Evolutionary conservation across 768 basidiomycete species (phyloP), one percentile per base, ranked within the genome.

Genomic region (Boletus eberwhitei): DNA sequence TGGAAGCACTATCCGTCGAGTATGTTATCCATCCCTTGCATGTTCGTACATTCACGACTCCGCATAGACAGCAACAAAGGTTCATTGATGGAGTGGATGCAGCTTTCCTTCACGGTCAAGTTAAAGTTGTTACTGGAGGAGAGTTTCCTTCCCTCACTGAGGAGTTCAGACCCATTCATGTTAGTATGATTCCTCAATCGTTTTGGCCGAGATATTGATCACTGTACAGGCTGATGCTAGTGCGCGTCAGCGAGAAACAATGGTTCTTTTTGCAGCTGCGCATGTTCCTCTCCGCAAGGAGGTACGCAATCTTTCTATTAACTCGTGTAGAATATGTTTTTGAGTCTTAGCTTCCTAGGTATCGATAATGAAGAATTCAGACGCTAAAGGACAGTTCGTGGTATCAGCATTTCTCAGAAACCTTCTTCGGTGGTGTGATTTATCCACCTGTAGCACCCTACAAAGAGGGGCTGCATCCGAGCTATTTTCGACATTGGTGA

Each of bases 261-360:
- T 92, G 14, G 65, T 78, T 0, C 71, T 96, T 42, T 84, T 93
- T 59, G 74, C 88, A 5, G 82, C 88, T 17, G 83, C 80, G 0
- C 65, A 90, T 4, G 71, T 89, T 26, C 77, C 88, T 1, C 65
- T 92, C 12, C 77, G 79, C 57, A 83, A 81, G 61, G 85, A 93
- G 71, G 90, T 87, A 51, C 31, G 77, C 55, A 21, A 8, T 32
- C 12, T 43, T 46, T 34, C 12, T 32, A 17, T 37, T 5, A 45
- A 19, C 49, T 16, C 26, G 12, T n/a, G 11, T 40, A 19, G 13
- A 39, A 22, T 32, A 22, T 12, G 6, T 42, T 50, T 47, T 48
- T 5, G 5, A 57, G 39, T n/a, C 22, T 34, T 21, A 19, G 32
- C 14, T 54, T 55, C 34, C 35, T 43, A 90, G 87, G 77, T 85